Base-by-base conservation (phyloP, 1,284 basidiomycete genomes). In the Cronartium ribicola region DNA sequence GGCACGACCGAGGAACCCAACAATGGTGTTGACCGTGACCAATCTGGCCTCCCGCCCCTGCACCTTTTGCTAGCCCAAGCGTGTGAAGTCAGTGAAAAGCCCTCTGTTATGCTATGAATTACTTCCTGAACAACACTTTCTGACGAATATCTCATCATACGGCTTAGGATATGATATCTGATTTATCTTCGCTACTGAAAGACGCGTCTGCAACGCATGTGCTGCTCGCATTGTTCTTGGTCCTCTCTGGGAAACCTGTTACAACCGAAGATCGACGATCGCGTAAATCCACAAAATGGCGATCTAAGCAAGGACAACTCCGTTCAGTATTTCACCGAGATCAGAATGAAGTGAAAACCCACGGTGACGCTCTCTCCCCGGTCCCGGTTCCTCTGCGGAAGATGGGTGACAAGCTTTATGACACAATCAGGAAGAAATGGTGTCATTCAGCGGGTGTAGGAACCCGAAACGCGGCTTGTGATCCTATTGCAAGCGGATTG, bases 191-290 rank as follows among this genome's bases (percentile, higher is more conserved):
- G 4, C 85, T 94, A 41, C 82, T 94, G 44, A 87, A 89, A 82
- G 88, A 94, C 78, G 88, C 89, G 20, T 94, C 93, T 79, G 92
- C 88, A 37, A 93, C 93, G 0, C 94, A 95, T 78, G 90, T 92
- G 48, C 77, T 94, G 64, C 88, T 92, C 46, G 87, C 89, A 17
- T 82, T 96, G 0, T 85, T 96, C 5, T 80, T 89, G 5, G 84
- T 95, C 41, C 84, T 95, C 20, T 88, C 86, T 17, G 81, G 82
- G 61, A 77, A 79, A 39, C 66, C 78, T 1, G 79, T 83, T 37
- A 82, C 81, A 1, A 88, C 89, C 1, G 83, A 84, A 66, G 71
- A 81, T 44, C 75, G 89, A 41, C 87, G 90, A 40, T 91, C 90
- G 8, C 91, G 89, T 80, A 91, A 88, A 81, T 90, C 89, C 76